Percentiles rank a stretch among this genome's conserved stretches.
These are phyloP conservation scores for Fagopyrum tataricum DNA, from an alignment of 148 eudicot genomes.

Conservation along the genomic window DNA sequence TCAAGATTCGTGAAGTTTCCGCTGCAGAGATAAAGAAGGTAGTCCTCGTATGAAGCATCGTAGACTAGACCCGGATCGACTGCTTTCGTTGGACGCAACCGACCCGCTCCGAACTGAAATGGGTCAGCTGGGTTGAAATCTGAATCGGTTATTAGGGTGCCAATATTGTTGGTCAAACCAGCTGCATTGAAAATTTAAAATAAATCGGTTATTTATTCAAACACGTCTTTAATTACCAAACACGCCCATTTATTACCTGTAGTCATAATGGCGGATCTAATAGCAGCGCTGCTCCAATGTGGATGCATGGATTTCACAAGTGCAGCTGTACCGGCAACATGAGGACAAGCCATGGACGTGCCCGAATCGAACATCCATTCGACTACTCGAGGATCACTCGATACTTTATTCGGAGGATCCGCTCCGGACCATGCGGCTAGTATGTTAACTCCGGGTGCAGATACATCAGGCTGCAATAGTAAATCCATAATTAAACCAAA, in stretches of 20 bases:
- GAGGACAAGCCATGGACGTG: constrained; percentile 31
- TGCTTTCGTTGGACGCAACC: constrained; percentile 64
- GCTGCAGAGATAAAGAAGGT: constrained; percentile 64
- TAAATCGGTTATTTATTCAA: background rate
- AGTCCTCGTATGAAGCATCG: constrained; percentile 71
- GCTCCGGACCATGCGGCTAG: constrained; percentile 26
- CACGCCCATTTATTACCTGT: constrained; percentile 29
- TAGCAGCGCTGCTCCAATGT: constrained; percentile 71
- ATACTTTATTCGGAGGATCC: constrained; percentile 8
- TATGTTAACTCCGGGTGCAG: constrained; percentile 26
- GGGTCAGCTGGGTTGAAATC: constrained; percentile 48
- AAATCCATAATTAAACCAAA: too few species aligned
- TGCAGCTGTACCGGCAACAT: constrained; percentile 23
- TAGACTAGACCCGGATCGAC: constrained; percentile 88
- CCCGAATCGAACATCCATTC: constrained; percentile 19
- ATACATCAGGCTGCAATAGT: constrained; percentile 24
- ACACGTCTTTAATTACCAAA: background rate
- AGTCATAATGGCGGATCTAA: constrained; percentile 76
- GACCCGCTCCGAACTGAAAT: constrained; percentile 79
- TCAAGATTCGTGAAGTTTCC: constrained; percentile 23
- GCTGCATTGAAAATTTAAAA: constrained; percentile 33
- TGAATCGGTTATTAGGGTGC: constrained; percentile 44
- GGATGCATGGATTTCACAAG: constrained; percentile 41
- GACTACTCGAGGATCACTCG: constrained; percentile 14
- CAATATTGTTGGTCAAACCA: constrained; percentile 44